These are phyloP conservation scores for Turritis glabra DNA, from an alignment of 345 rosid genomes.

Conservation along the genomic window DNA sequence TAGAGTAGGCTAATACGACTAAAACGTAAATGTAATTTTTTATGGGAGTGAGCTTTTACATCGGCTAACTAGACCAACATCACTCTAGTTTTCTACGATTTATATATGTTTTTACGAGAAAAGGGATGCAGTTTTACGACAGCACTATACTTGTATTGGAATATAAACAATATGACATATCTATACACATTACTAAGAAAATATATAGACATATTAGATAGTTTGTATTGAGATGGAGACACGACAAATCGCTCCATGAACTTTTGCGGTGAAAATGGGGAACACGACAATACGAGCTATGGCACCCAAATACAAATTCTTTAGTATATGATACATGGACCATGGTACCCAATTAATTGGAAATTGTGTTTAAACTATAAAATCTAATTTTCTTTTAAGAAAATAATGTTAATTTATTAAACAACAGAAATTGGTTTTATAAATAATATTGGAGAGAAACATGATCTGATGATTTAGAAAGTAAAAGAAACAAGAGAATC, in stretches of 20 bases:
- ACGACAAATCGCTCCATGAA: conserved; percentile 41
- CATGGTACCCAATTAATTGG: conserved; percentile 14
- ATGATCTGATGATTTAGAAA: neutral
- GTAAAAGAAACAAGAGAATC: neutral
- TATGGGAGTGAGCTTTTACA: neutral
- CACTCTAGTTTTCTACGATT: neutral
- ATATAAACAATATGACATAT: neutral
- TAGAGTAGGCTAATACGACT: neutral
- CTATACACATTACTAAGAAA: neutral
- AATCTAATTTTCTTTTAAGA: neutral
- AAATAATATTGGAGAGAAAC: neutral
- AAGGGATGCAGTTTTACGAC: neutral
- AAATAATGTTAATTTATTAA: neutral
- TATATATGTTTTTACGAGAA: neutral
- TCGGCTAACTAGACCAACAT: neutral
- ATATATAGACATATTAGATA: neutral
- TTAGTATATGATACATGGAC: neutral
- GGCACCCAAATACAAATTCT: neutral
- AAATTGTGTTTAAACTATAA: conserved; percentile 13
- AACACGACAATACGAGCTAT: conserved; percentile 39
- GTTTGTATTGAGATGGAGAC: conserved; percentile 11
- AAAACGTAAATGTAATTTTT: neutral
- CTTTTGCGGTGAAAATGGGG: conserved; percentile 56
- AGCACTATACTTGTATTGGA: neutral
- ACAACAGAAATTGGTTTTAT: neutral